These are phyloP conservation scores for Fusarium equiseti DNA, from an alignment of 2,329 filamentous ascomycete species.

Conservation along the genomic window DNA sequence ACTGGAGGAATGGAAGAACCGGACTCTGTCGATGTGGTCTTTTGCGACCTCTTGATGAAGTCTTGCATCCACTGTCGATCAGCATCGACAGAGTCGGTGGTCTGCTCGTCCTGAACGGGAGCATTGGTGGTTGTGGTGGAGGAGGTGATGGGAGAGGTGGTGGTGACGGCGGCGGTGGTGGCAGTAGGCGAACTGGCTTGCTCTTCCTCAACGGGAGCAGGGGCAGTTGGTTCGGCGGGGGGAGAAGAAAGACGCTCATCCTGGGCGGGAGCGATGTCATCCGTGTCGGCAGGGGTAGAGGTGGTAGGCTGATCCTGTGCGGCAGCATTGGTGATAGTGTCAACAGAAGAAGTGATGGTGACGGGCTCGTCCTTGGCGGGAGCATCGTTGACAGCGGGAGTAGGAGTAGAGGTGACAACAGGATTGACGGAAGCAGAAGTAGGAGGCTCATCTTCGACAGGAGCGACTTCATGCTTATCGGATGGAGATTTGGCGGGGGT, in stretches of 20 bases:
- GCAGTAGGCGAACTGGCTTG: neutral
- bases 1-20: conserved; percentile 49
- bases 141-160: neutral
- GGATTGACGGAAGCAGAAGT: neutral
- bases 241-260: neutral
- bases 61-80: conserved; percentile 49
- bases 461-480: neutral
- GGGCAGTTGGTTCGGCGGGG: neutral
- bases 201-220: neutral
- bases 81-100: conserved; percentile 9
- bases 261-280: neutral
- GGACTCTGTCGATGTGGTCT: conserved; percentile 44
- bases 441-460: conserved; percentile 12
- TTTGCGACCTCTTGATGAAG: conserved; percentile 53
- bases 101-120: conserved; percentile 13
- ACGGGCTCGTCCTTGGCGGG: neutral
- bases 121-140: neutral
- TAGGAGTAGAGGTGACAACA: neutral
- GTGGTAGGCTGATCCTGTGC: neutral
- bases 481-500: neutral
- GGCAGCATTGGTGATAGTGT: neutral
- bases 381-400: conserved; percentile 31
- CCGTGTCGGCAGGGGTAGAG: neutral
- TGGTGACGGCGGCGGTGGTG: neutral
- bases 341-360: neutral